Evolutionary conservation across 2,329 filamentous ascomycete species (phyloP), one percentile per base, ranked within the genome.

Genomic region (Botryotinia globosa): DNA sequence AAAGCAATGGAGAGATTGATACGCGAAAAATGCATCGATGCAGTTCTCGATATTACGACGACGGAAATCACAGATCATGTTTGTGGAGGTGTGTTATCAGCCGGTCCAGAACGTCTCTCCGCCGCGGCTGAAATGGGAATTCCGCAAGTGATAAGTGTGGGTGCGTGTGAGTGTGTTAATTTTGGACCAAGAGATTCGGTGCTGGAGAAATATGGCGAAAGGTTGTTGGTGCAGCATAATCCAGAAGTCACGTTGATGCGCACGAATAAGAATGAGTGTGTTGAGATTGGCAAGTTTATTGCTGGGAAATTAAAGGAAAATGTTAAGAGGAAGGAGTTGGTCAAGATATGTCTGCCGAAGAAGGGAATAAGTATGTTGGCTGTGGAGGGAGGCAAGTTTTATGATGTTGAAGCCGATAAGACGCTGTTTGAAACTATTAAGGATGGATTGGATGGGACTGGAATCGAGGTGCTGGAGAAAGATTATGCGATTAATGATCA

Each of bases 1-100:
- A 85, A 85, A 69, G 89, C 90, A 0, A 91, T 93, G 90, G 91
- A 93, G 78, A 83, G 88, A 0, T 82, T 93, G 4, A 81, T 92
- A 1, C 77, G 79, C 0, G 87, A 90, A 76, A 84, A 84, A 0
- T 81, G 83, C n/a, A 82, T 93, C 2, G 89, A 92, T 77, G 91
- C 87, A 0, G 85, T 92, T 0, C 81, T 92, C 5, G 91, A 93
- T 77, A 81, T 93, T n/a, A 93, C 91, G 0, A 92, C 90, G 0
- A 91, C 90, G 0, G 91, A 93, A 77, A 85, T 92, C 29, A 87
- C 87, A 61, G 91, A 93, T 77, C 82, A 88, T 64, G 75, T 92
- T 0, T 86, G 87, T 25, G 91, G 89, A 0, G 90, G 91, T 0
- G 84, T 88, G 4, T 86, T 93, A 82, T 86, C 85, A 44, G 90